Base-by-base conservation (phyloP, 345 rosid species). In the Euphorbia tirucalli region DNA sequence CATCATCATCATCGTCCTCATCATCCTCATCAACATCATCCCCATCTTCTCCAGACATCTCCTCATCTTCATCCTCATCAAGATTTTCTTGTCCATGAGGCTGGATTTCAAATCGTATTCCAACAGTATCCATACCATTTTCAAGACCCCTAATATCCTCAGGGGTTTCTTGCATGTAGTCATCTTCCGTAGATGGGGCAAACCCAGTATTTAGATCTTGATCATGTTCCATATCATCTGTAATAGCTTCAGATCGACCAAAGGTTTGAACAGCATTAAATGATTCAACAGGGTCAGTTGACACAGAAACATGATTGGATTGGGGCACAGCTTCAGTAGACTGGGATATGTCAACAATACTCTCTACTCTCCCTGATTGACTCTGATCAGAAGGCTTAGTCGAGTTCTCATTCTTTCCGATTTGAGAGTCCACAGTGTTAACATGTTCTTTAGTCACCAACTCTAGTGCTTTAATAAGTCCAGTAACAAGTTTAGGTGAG, bases 141-240 rank as follows among this genome's bases (percentile, higher is more conserved):
- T 87, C 96, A 57, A 87, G 82, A 50, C 80, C 95, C 83, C 93
- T 82, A 31, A 76, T 82, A 75, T 87, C 96, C 79, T 87, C 98
- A 27, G 90, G 80, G 70, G 85, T 86, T 74, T 88, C 98, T 79
- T 87, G 98, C 98, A 90, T 92, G 75, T 82, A 90, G 65, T 94
- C 96, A 72, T 89, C 96, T 83, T 89, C 97, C 28, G 86, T 75
- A 70, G 81, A 81, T 61, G 87, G 85, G 62, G 82, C 83, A 84
- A 89, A 91, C 71, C 91, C 90, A 62, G 75, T 92, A 85, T 87
- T 90, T 68, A 90, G 82, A 79, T 94, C 98, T 81, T 90, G 96
- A 67, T 87, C 98, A 69, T 92, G 97, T 68, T 94, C 98, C 97
- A 92, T 87, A 78, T 94, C 95, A 79, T 92, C 97, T 28, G 89